Evolutionary conservation across 2,329 filamentous ascomycete species (phyloP).

Genomic region (Didymella glomerata): DNA sequence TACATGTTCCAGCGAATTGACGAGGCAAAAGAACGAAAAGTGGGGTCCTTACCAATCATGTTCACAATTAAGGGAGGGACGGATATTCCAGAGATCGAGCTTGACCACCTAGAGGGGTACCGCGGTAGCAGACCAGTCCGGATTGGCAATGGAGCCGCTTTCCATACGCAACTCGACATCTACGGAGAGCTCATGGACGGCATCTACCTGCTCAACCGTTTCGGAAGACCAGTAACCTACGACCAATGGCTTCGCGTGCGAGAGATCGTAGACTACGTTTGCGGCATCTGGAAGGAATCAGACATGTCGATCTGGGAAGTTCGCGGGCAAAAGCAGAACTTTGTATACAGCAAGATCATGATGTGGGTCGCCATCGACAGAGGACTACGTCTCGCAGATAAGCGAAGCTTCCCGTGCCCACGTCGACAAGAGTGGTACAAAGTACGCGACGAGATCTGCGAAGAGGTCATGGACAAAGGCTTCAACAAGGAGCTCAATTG

Average conservation of each 20-base stretch:
- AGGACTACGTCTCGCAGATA: slow-evolving; percentile 75
- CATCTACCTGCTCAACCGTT: slow-evolving; percentile 82
- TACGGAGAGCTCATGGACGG: slow-evolving; percentile 81
- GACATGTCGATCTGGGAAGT: slow-evolving; percentile 90
- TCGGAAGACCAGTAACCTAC: slow-evolving; percentile 76
- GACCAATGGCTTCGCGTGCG: slow-evolving; percentile 78
- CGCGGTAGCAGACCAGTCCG: slow-evolving; percentile 74
- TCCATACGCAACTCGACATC: slow-evolving; percentile 80
- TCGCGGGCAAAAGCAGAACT: slow-evolving; percentile 77
- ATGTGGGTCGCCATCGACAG: slow-evolving; percentile 84
- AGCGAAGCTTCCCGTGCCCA: slow-evolving; percentile 77
- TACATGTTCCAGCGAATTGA: slow-evolving; percentile 78
- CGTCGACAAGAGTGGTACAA: slow-evolving; percentile 72
- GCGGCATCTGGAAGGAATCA: slow-evolving; percentile 69
- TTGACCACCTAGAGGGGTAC: slow-evolving; percentile 77
- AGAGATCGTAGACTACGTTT: slow-evolving; percentile 73
- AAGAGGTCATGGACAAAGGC: slow-evolving; percentile 80
- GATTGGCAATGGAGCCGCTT: slow-evolving; percentile 79
- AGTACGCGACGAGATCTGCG: slow-evolving; percentile 73
- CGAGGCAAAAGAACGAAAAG: slow-evolving; percentile 64
- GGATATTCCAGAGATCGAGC: slow-evolving; percentile 74
- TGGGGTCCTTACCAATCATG: slow-evolving; percentile 76
- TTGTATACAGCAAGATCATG: slow-evolving; percentile 84
- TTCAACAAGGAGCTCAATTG: slow-evolving; percentile 74
- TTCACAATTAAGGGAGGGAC: slow-evolving; percentile 75